A percentile compares a stretch with the other conserved stretches of the same genome.
These are phyloP conservation scores for Clathrospora elynae DNA, from an alignment of 2,329 filamentous ascomycete species.

Conservation along the genomic window DNA sequence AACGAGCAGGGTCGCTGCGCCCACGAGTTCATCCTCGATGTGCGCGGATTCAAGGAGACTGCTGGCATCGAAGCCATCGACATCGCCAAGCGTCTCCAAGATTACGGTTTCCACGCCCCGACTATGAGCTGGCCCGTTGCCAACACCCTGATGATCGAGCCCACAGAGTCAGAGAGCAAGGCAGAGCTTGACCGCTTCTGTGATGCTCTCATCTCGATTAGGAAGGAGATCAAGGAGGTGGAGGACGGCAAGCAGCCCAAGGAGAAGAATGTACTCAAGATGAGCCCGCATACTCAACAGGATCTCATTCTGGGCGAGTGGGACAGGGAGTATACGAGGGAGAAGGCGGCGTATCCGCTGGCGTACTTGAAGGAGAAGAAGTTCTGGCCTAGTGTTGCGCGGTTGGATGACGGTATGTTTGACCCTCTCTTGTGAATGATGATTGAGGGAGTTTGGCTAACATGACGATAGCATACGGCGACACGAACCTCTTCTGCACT, in stretches of 20 bases:
- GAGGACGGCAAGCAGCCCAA: slow-evolving; percentile 78
- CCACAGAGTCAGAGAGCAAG: slow-evolving; percentile 90
- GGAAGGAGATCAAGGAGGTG: slow-evolving; percentile 80
- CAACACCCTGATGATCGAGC: slow-evolving; percentile 97
- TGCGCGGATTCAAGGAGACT: slow-evolving; percentile 80
- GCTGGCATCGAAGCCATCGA: slow-evolving; percentile 90
- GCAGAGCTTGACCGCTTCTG: slow-evolving; percentile 93
- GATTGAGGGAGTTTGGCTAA: slow-evolving; percentile 34
- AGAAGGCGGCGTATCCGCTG: slow-evolving; percentile 86
- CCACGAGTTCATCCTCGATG: slow-evolving; percentile 96
- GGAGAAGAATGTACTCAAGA: slow-evolving; percentile 84
- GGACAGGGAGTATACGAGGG: slow-evolving; percentile 79
- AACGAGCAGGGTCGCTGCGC: slow-evolving; percentile 87
- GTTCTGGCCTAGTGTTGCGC: slow-evolving; percentile 89
- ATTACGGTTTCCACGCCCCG: slow-evolving; percentile 96
- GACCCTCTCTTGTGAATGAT: neutral
- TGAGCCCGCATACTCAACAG: slow-evolving; percentile 81
- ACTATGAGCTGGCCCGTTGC: slow-evolving; percentile 97
- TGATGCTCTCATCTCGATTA: slow-evolving; percentile 84
- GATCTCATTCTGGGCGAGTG: slow-evolving; percentile 79
- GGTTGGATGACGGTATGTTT: slow-evolving; percentile 81
- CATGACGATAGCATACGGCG: slow-evolving; percentile 71
- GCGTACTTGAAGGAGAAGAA: slow-evolving; percentile 89
- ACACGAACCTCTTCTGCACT: slow-evolving; percentile 92
- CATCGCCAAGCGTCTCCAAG: slow-evolving; percentile 93